Base-by-base conservation (phyloP, 768 basidiomycete species). In the Lactarius vividus region DNA sequence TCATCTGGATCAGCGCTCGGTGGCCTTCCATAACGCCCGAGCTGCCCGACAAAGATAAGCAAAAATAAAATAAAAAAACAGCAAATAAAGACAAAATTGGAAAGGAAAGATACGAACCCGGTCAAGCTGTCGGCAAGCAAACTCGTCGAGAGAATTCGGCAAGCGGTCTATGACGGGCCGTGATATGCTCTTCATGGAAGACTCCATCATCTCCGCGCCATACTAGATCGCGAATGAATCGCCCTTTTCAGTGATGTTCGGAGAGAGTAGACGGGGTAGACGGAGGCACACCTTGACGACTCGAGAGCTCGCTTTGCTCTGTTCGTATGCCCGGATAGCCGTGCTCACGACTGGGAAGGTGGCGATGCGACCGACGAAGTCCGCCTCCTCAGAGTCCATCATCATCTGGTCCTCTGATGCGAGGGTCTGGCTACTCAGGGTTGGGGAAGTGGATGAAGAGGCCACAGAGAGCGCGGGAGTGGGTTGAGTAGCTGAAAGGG, bases 91-190 rank as follows among this genome's bases (percentile, higher is more conserved):
- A 29, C n/a, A 29, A 31, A 69, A 59, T 46, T 60, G 46, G 11
- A 37, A 59, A 37, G 57, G 44, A 58, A 68, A 23, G 59, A 31
- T 18, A 81, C 88, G 72, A 68, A 94, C 90, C 74, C 86, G 82
- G 77, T 95, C 92, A 46, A 96, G 81, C 74, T 95, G 92, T 64
- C 92, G 82, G 73, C 91, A 92, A 2, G 94, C 93, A 75, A 94
- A 94, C 66, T 92, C 92, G 68, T 95, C 94, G 16, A 95, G 77
- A 71, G 87, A 85, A 66, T 82, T 84, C 11, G 91, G 90, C 0
- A 94, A 80, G 31, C 88, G 83, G 63, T 90, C 85, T 59, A 94
- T 88, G 57, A 93, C 92, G 31, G 92, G 92, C 20, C 87, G 82
- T 31, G 91, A 91, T 46, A 94, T 86, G 20, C 87, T 83, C 75